Evolutionary conservation across 129 eudicot genomes (phyloP).

Genomic region (Mikania micrantha): DNA sequence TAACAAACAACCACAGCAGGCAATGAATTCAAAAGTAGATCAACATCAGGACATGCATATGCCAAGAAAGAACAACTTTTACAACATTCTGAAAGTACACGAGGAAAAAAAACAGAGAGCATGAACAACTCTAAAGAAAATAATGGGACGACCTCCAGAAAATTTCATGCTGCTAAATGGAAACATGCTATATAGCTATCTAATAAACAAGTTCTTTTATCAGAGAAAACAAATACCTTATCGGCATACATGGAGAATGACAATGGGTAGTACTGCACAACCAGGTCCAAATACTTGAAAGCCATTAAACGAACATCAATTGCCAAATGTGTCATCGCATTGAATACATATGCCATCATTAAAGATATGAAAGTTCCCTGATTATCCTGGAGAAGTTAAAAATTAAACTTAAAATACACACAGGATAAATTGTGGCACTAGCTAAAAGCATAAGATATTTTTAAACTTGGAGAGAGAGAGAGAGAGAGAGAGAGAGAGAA

Average conservation of each 20-base stretch:
- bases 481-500: background rate
- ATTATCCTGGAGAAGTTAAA: constrained; percentile 57
- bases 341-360: constrained; percentile 83
- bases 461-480: no score
- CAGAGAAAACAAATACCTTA: constrained; percentile 44
- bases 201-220: background rate
- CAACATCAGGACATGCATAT: background rate
- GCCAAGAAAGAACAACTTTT: background rate
- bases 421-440: constrained; percentile 5
- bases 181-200: background rate
- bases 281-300: constrained; percentile 76
- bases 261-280: constrained; percentile 63
- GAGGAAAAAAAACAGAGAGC: background rate
- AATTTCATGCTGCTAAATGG: background rate
- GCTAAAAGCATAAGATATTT: constrained; percentile 1
- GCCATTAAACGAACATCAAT: constrained; percentile 90
- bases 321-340: constrained; percentile 87
- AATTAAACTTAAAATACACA: constrained; percentile 7
- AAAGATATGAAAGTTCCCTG: constrained; percentile 75
- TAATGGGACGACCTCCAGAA: background rate
- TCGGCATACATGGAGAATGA: constrained; percentile 76
- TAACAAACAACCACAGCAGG: background rate
- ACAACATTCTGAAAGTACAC: background rate
- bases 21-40: background rate
- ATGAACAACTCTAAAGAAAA: background rate